These are phyloP conservation scores for Senna siamea DNA, from an alignment of 306 rosid species.

Conservation along the genomic window DNA sequence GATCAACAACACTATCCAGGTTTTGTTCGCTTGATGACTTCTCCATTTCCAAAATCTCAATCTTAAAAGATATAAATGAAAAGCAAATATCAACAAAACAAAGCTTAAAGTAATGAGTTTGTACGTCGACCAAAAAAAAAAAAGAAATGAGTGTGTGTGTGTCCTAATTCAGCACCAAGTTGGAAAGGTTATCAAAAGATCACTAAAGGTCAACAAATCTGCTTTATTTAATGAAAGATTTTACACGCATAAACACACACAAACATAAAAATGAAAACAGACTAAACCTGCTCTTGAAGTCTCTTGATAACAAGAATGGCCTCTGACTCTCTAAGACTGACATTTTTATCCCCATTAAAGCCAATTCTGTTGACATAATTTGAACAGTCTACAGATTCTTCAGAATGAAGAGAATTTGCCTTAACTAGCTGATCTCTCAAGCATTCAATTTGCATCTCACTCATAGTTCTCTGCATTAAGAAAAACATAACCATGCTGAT, in stretches of 20 bases:
- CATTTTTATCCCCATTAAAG: conserved; percentile 53
- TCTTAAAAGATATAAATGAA: conserved; percentile 52
- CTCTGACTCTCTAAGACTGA: conserved; percentile 61
- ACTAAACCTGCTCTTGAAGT: conserved; percentile 84
- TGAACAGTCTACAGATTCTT: conserved; percentile 40
- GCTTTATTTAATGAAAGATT: conserved; percentile 9
- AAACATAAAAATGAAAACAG: not conserved
- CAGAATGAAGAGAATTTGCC: conserved; percentile 42
- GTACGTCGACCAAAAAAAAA: too few relatives aligned
- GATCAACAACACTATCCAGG: conserved; percentile 72
- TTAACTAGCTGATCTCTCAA: conserved; percentile 61
- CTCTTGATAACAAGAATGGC: conserved; percentile 77
- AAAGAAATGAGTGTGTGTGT: too few relatives aligned
- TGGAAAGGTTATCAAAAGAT: conserved; percentile 23
- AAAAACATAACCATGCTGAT: conserved; percentile 25
- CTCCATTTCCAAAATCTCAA: conserved; percentile 76
- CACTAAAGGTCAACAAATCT: not conserved
- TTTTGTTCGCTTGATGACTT: conserved; percentile 77
- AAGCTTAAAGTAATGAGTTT: not conserved
- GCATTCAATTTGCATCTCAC: conserved; percentile 70
- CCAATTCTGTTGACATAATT: conserved; percentile 38
- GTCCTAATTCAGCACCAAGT: conserved; percentile 35
- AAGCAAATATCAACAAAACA: conserved; percentile 19
- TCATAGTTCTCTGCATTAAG: conserved; percentile 65
- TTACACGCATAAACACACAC: not conserved